Conservation (phyloP, 2,329 filamentous ascomycete genomes). For the Fusarium sp. region DNA sequence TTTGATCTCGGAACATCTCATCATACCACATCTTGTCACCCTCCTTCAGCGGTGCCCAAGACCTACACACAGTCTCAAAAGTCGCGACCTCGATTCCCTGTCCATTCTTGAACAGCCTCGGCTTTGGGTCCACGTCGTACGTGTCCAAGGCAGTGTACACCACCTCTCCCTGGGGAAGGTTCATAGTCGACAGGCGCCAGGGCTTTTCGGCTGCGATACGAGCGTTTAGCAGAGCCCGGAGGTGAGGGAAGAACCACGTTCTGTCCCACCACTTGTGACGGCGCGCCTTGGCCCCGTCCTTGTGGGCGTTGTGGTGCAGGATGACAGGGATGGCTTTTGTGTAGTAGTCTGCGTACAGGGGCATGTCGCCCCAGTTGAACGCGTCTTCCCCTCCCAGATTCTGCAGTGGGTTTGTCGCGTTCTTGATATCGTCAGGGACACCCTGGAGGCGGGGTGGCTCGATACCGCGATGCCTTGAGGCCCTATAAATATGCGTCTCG, state of each 20-base stretch:
- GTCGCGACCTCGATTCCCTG: neutral
- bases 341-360: slow-evolving; percentile 32
- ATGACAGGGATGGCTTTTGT: slow-evolving; percentile 31
- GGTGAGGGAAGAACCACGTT: slow-evolving; percentile 37
- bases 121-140: slow-evolving; percentile 1
- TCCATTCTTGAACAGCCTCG: neutral
- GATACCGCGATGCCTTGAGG: slow-evolving; percentile 8
- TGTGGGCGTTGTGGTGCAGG: slow-evolving; percentile 36
- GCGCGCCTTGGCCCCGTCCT: slow-evolving; percentile 17
- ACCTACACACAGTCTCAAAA: slow-evolving; percentile 2
- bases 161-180: neutral
- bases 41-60: neutral
- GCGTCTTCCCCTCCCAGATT: neutral
- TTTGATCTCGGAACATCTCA: slow-evolving; percentile 28
- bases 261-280: slow-evolving; percentile 29
- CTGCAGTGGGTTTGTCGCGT: neutral
- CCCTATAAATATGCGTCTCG: slow-evolving; percentile 2
- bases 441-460: neutral
- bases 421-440: slow-evolving; percentile 19
- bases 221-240: slow-evolving; percentile 2
- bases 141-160: slow-evolving; percentile 20
- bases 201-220: slow-evolving; percentile 2
- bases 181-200: neutral
- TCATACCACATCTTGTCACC: slow-evolving; percentile 12
- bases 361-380: slow-evolving; percentile 32